Evolutionary conservation across 2,329 filamentous ascomycete species (phyloP).

Genomic region (Pestalotiopsis fici): DNA sequence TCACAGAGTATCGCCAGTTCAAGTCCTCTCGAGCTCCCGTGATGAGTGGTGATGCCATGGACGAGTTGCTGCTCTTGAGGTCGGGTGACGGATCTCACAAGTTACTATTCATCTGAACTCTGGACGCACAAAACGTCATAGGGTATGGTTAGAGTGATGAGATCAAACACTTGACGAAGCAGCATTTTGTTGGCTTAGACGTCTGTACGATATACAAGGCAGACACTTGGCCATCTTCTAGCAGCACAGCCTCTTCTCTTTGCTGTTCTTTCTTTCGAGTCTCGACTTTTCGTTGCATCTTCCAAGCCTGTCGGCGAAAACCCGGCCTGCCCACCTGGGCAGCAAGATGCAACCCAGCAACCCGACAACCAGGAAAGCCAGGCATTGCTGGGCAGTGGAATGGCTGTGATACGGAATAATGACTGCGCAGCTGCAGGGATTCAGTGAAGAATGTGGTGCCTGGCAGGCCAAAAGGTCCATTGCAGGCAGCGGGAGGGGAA

Average conservation of each 20-base stretch:
- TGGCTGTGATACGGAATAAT: too few relatives aligned
- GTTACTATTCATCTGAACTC: not conserved
- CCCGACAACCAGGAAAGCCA: not conserved
- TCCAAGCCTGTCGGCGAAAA: not conserved
- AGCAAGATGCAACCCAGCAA: not conserved
- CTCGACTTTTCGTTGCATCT: not conserved
- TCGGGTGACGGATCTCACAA: not conserved
- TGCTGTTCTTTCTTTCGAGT: not conserved
- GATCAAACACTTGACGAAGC: not conserved
- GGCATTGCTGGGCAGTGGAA: not conserved
- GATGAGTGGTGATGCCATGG: not conserved
- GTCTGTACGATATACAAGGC: too few relatives aligned
- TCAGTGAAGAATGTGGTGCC: too few relatives aligned
- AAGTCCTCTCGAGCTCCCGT: too few relatives aligned
- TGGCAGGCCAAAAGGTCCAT: too few relatives aligned
- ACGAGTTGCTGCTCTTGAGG: not conserved
- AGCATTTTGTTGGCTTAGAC: not conserved
- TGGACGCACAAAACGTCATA: not conserved
- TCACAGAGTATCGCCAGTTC: too few relatives aligned
- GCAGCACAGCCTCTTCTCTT: not conserved
- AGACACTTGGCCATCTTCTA: not conserved
- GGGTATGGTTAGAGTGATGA: not conserved
- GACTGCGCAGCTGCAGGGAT: too few relatives aligned
- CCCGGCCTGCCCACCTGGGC: not conserved
- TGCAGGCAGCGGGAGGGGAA: too few relatives aligned